Evolutionary conservation across 164 flowering plant genomes (phyloP), one percentile per base, ranked within the genome.

Genomic region (Platanus orientalis): DNA sequence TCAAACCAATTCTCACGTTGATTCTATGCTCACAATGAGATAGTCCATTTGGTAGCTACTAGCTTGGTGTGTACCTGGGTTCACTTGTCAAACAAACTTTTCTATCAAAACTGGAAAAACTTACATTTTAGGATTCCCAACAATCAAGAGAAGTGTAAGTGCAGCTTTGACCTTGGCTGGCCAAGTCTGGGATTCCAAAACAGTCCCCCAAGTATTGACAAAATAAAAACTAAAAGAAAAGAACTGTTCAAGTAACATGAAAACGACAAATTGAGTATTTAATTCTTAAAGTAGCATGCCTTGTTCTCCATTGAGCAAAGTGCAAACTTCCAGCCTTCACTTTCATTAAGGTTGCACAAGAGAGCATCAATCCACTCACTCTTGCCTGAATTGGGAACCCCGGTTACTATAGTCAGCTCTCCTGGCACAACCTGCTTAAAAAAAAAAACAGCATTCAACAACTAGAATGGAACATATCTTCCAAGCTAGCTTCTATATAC

Each of bases 351-450:
- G 76, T 95, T 95, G 81, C 93, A 87, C 68, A 92, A 71, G 10
- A 95, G 86, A 62, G 99, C 97, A 79, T 95, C 99, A 77, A 95
- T 95, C 99, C 99, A 95, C 78, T 95, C 97, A 74, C 99, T 95
- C 85, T 95, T 95, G 45, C 99, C 99, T 0, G 99, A 92, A 78
- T 90, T 95, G 19, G 99, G 99, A 73, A 95, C 94, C 64, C 99
- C 99, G 21, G 92, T 89, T 26, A 95, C 88, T 51, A 95, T 62
- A 14, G 99, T 89, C 65, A 95, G 73, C 75, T 95, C 99, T 25
- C 99, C 99, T 19, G 97, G 99, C 29, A 92, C 88, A 71, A 95
- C 86, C 99, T 95, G 76, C 50, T 20, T 54, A 59, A 54, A 6
- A 54, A 24, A 64, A 53, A n/a, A n/a, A n/a, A n/a, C n/a, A 62